Base-by-base conservation (phyloP, 306 rosid species). In the Sicyos baderoa region DNA sequence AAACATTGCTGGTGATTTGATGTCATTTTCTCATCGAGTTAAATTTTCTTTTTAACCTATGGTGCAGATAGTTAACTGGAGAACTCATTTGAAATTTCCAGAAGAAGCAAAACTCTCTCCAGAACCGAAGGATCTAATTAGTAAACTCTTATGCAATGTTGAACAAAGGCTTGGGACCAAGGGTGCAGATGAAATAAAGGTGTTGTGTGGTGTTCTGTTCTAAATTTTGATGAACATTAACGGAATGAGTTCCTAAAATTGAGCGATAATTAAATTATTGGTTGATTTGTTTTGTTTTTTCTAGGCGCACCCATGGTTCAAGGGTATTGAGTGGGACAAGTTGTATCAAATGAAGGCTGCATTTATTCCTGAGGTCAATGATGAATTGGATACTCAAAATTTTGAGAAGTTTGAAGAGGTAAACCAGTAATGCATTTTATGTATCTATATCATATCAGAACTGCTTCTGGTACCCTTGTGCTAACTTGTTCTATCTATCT, bases 331-430 rank as follows among this genome's bases (percentile, higher is more conserved):
- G 72, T 94, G 99, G 97, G 96, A 88, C 71, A 88, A 80, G 61
- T 76, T 94, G 81, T 88, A 94, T 84, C 92, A 90, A 62, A 90
- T 88, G 83, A 86, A 84, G 79, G 99, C 99, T 77, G 99, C 96
- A 79, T 94, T 94, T 80, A 86, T 94, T 80, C 99, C 99, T n/a
- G 97, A 93, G 86, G 99, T 93, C 85, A 90, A 88, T 61, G 96
- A 81, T 77, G 99, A 90, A 81, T 78, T 93, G 72, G 99, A 93
- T 80, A 93, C 99, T 83, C 99, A 93, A 81, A 94, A 94, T 79
- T 94, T 94, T 81, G 97, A 94, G 84, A 94, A 94, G 87, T 94
- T 94, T 82, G 97, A 94, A 48, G 99, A 90, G 97, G 99, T 94
- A 82, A 21, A 37, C 73, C n/a, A 44, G 18, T 71, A 10, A 22